Evolutionary conservation across 2,329 filamentous ascomycete species (phyloP).

Genomic region (Harringtonia aguacate): DNA sequence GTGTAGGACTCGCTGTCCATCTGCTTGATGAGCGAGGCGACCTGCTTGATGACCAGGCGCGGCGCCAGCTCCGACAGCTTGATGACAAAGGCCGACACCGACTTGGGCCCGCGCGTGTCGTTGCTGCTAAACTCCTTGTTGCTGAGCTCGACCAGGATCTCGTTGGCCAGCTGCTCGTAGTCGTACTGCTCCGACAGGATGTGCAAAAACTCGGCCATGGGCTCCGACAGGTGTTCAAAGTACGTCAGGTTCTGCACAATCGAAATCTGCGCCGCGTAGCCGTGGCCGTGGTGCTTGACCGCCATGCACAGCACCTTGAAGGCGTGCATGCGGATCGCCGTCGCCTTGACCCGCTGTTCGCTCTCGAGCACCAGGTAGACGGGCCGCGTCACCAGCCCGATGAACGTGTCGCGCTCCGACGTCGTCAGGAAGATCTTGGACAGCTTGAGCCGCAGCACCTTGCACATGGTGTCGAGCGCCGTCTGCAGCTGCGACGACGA

Average conservation of each 20-base stretch:
- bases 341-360: conserved; percentile 83
- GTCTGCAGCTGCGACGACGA: conserved; percentile 77
- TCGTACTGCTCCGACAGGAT: conserved; percentile 97
- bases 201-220: conserved; percentile 96
- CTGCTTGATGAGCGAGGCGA: conserved; percentile 89
- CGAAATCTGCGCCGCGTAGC: conserved; percentile 91
- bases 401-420: conserved; percentile 90
- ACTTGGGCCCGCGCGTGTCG: conserved; percentile 90
- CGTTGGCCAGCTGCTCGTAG: conserved; percentile 88
- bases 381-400: conserved; percentile 81
- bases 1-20: conserved; percentile 97
- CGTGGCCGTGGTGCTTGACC: conserved; percentile 95
- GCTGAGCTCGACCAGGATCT: conserved; percentile 85
- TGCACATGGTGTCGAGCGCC: conserved; percentile 89
- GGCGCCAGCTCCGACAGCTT: conserved; percentile 90
- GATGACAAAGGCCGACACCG: conserved; percentile 85
- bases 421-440: conserved; percentile 92
- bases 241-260: conserved; percentile 97
- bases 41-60: conserved; percentile 89
- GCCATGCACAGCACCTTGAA: conserved; percentile 96
- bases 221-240: conserved; percentile 96
- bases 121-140: conserved; percentile 98
- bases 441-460: conserved; percentile 85
- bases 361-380: conserved; percentile 92
- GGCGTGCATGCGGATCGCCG: conserved; percentile 84